These are phyloP conservation scores for Fennellomyces sp. DNA, from an alignment of 371 early-diverging fungal genomes.

Conservation along the genomic window DNA sequence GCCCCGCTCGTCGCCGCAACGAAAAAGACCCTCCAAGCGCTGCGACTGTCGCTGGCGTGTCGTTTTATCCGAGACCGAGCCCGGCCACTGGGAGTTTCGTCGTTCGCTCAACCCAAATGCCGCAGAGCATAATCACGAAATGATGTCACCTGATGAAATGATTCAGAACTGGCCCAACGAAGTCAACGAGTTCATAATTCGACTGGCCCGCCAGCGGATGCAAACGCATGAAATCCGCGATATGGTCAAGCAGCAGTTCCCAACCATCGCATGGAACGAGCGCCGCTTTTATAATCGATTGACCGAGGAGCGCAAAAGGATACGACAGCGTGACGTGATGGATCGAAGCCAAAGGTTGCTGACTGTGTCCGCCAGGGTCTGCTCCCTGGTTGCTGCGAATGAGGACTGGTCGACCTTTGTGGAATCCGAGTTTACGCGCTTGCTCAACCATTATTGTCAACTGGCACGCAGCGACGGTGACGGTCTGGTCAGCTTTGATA, in stretches of 20 bases:
- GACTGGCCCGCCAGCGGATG: constrained; percentile 33
- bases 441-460: constrained; percentile 32
- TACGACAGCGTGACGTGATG: constrained; percentile 36
- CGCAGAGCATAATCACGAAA: constrained; percentile 58
- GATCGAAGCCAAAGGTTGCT: constrained; percentile 37
- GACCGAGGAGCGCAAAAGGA: constrained; percentile 51
- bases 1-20: constrained; percentile 46
- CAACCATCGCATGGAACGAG: constrained; percentile 63
- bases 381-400: constrained; percentile 37
- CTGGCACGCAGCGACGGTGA: constrained; percentile 14
- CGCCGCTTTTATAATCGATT: constrained; percentile 62
- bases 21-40: constrained; percentile 54
- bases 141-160: constrained; percentile 53
- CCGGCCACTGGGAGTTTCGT: constrained; percentile 52
- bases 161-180: constrained; percentile 46
- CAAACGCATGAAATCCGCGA: constrained; percentile 58
- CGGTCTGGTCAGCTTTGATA: neutral
- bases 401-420: constrained; percentile 40
- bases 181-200: constrained; percentile 42
- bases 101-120: constrained; percentile 57
- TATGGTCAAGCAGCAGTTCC: constrained; percentile 57
- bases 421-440: constrained; percentile 30
- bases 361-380: constrained; percentile 31
- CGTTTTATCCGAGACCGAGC: constrained; percentile 49
- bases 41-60: constrained; percentile 65